phyloP scores from a whole-genome alignment of 352 stramenopile species.

The Globisporangium orthogonon region DNA sequence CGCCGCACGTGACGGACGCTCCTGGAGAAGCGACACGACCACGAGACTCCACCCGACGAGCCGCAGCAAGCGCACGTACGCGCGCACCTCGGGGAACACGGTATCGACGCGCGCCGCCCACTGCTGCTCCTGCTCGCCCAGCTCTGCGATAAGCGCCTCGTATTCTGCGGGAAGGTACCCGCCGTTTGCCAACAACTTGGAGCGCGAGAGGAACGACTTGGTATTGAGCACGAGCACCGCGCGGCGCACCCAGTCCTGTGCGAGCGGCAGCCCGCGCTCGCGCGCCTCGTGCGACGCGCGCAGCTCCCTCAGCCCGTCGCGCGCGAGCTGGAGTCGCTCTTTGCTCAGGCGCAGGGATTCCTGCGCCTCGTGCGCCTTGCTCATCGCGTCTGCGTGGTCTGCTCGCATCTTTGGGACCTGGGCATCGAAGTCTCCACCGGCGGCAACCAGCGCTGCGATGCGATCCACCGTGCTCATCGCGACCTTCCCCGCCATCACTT shows the following conservation, averaged over 20 bases:
- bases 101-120: conserved; percentile 34
- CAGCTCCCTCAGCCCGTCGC: conserved; percentile 49
- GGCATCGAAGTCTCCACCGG: conserved; percentile 55
- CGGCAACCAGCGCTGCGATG: conserved; percentile 48
- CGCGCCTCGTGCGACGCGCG: conserved; percentile 61
- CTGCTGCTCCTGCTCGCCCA: conserved; percentile 8
- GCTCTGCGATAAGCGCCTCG: conserved; percentile 27
- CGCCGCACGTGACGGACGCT: conserved; percentile 58
- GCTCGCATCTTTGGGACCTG: conserved; percentile 67
- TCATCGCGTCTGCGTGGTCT: conserved; percentile 63
- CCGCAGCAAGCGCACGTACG: conserved; percentile 59
- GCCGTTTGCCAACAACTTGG: conserved; percentile 17
- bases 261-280: conserved; percentile 47
- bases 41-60: conserved; percentile 69
- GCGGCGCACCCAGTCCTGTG: conserved; percentile 49
- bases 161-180: conserved; percentile 49
- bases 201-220: conserved; percentile 27
- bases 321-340: conserved; percentile 47
- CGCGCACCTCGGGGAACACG: conserved; percentile 61
- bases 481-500: conserved; percentile 9
- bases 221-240: conserved; percentile 50
- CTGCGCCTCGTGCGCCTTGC: conserved; percentile 59
- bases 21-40: conserved; percentile 67
- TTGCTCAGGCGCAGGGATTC: conserved; percentile 57
- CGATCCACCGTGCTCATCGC: conserved; percentile 44